Evolutionary conservation across 2,329 filamentous ascomycete species (phyloP).

Genomic region (Neofusicoccum laricinum): DNA sequence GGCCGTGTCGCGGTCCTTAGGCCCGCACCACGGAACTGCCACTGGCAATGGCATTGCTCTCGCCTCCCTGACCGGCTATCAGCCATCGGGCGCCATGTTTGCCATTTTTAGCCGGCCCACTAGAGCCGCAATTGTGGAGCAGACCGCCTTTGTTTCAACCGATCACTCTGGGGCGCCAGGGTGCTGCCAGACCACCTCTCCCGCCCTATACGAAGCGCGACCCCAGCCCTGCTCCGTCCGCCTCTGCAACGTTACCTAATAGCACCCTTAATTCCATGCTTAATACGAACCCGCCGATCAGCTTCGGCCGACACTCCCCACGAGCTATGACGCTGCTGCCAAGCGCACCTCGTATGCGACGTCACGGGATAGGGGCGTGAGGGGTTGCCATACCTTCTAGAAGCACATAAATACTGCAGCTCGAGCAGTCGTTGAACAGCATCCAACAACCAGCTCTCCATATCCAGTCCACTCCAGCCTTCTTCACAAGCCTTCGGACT

Average conservation of each 20-base stretch:
- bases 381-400: not conserved
- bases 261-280: not conserved
- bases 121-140: slow-evolving; percentile 9
- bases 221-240: not conserved
- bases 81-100: not conserved
- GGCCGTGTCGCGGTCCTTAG: not conserved
- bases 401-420: not conserved
- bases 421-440: not conserved
- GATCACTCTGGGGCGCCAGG: not conserved
- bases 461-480: not conserved
- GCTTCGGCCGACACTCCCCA: not conserved
- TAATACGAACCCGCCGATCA: not conserved
- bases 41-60: not conserved
- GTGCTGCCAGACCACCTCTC: not conserved
- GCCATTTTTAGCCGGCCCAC: slow-evolving; percentile 4
- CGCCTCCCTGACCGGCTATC: not conserved
- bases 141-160: not conserved
- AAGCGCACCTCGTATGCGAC: not conserved
- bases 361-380: not conserved
- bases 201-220: not conserved
- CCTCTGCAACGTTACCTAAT: not conserved
- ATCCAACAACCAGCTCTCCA: slow-evolving; percentile 10
- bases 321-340: slow-evolving; percentile 2
- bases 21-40: not conserved
- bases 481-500: slow-evolving; percentile 1